Evolutionary conservation across 768 basidiomycete species (phyloP).

Genomic region (Termitomyces sp.): DNA sequence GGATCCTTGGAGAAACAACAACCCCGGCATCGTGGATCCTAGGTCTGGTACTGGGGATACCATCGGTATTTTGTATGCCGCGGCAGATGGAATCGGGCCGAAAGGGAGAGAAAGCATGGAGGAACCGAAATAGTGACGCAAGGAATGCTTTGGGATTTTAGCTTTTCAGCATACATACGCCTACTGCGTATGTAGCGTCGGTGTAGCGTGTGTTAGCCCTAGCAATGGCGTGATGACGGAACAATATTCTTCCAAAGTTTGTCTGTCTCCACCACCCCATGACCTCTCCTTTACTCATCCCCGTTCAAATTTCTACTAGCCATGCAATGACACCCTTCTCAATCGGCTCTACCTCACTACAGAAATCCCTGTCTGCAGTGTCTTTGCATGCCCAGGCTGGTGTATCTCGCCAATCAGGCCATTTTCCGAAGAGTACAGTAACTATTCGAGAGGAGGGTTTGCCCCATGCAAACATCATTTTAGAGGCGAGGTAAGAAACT

Average conservation of each 20-base stretch:
- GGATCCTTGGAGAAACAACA: not conserved
- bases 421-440: conserved; percentile 30
- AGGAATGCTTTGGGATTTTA: no score
- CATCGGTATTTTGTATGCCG: not conserved
- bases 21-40: not conserved
- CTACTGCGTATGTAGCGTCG: no score
- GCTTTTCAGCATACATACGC: no score
- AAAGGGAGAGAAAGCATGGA: not conserved
- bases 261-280: conserved; percentile 7
- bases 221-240: not conserved
- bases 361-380: conserved; percentile 25
- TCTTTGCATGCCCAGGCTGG: conserved; percentile 30
- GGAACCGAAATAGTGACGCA: not conserved
- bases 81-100: conserved; percentile 1
- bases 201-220: no score
- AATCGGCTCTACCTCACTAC: conserved; percentile 10
- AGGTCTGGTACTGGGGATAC: no score
- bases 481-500: conserved; percentile 67
- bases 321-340: conserved; percentile 16
- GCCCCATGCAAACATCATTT: conserved; percentile 44
- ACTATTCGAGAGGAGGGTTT: conserved; percentile 54
- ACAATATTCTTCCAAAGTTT: not conserved
- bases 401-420: conserved; percentile 25
- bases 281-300: conserved; percentile 11
- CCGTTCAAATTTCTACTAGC: conserved; percentile 1